Percentiles rank a stretch among this genome's conserved stretches.
Conservation (phyloP, 768 basidiomycete genomes). For the Leccinum disarticulatum region DNA sequence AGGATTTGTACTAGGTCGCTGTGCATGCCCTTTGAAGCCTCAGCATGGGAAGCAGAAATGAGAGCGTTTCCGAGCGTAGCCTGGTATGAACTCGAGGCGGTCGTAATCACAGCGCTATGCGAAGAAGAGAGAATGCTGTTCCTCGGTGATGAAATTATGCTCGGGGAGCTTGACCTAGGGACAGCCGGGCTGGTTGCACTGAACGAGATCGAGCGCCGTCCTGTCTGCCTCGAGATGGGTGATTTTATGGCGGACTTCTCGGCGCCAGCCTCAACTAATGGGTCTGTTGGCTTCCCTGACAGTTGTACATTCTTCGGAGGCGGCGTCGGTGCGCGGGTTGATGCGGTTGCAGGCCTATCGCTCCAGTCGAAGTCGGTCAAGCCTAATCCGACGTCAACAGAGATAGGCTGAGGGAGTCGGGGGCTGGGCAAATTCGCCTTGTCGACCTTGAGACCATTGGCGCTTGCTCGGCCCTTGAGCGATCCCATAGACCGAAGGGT, state of each 20-base stretch:
- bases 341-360: slow-evolving; percentile 21
- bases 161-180: slow-evolving; percentile 43
- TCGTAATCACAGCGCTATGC: slow-evolving; percentile 21
- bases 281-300: slow-evolving; percentile 13
- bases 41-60: slow-evolving; percentile 92
- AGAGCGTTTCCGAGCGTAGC: slow-evolving; percentile 85
- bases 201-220: slow-evolving; percentile 77
- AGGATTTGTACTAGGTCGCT: slow-evolving; percentile 90
- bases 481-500: slow-evolving; percentile 81
- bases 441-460: slow-evolving; percentile 29
- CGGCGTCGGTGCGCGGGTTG: slow-evolving; percentile 17
- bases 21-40: slow-evolving; percentile 89
- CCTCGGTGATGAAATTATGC: slow-evolving; percentile 52
- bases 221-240: slow-evolving; percentile 44
- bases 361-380: slow-evolving; percentile 57
- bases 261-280: slow-evolving; percentile 26
- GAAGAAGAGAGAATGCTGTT: slow-evolving; percentile 41
- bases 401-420: slow-evolving; percentile 51
- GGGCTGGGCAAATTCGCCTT: slow-evolving; percentile 48
- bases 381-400: slow-evolving; percentile 57
- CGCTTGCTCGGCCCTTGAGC: slow-evolving; percentile 51
- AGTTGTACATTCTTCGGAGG: slow-evolving; percentile 18
- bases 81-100: slow-evolving; percentile 41
- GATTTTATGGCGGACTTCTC: slow-evolving; percentile 38
- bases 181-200: slow-evolving; percentile 32